Percentiles rank a stretch among this genome's conserved stretches.
Evolutionary conservation across 305 asterid species (phyloP).

Genomic region (Nicotiana rustica): DNA sequence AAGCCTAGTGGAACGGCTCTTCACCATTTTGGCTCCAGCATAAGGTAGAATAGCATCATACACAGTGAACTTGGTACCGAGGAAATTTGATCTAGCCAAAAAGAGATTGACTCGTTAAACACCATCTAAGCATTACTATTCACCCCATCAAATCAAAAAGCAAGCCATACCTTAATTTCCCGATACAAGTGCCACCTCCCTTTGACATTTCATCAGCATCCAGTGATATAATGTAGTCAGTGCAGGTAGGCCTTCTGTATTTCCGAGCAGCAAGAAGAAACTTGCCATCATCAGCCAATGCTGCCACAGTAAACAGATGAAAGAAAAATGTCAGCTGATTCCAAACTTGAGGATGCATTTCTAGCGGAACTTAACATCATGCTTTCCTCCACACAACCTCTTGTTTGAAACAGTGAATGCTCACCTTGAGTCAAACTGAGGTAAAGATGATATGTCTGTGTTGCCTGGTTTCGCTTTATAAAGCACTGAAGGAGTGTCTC

Average conservation of each 20-base stretch:
- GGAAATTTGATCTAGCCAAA: slow-evolving; percentile 77
- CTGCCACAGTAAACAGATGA: slow-evolving; percentile 54
- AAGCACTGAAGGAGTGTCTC: slow-evolving; percentile 82
- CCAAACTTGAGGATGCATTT: background rate
- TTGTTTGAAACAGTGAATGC: slow-evolving; percentile 30
- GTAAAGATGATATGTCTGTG: slow-evolving; percentile 75
- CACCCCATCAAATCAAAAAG: slow-evolving; percentile 12
- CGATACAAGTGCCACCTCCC: slow-evolving; percentile 68
- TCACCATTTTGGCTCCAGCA: slow-evolving; percentile 64
- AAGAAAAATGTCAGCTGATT: background rate
- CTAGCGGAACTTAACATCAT: background rate
- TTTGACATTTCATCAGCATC: slow-evolving; percentile 67
- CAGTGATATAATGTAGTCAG: slow-evolving; percentile 82
- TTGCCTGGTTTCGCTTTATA: slow-evolving; percentile 76
- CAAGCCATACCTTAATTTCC: slow-evolving; percentile 76
- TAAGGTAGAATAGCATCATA: slow-evolving; percentile 78
- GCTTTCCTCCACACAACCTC: slow-evolving; percentile 13
- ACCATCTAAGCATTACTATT: background rate
- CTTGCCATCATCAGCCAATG: slow-evolving; percentile 91
- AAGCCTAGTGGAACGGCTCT: slow-evolving; percentile 61
- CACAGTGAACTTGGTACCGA: slow-evolving; percentile 83
- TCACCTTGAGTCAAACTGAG: slow-evolving; percentile 81
- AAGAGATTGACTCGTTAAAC: background rate
- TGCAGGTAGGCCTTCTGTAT: slow-evolving; percentile 79
- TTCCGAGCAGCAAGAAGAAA: slow-evolving; percentile 90